Evolutionary conservation across 306 rosid species (phyloP), one percentile per base, ranked within the genome.

Genomic region (Senna tora): DNA sequence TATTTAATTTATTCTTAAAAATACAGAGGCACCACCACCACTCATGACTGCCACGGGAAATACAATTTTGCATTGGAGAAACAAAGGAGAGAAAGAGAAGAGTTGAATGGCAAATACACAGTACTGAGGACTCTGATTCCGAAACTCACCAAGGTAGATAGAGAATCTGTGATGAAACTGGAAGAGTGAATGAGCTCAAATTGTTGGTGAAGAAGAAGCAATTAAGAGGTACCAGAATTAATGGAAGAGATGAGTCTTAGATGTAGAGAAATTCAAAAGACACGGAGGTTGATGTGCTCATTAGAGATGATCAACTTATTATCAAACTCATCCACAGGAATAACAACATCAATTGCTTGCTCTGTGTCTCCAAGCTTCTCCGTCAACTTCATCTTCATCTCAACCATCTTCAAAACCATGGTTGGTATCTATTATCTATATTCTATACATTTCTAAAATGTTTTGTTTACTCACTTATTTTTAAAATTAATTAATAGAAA

Each of bases 371-470:
- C 49, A 87, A 79, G 74, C 85, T 87, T 66, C 86, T 94, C 7
- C 95, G 91, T 56, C 91, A 94, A 55, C 92, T 94, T 67, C 95
- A 85, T 77, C 84, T 94, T 20, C 96, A 94, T 78, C 95, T 94
- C 54, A 91, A 86, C 66, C 95, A 94, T 84, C 99, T 88, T 91
- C 93, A 94, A 89, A 59, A 87, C 91, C 84, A 94, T 91, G 96
- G 99, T 36, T 25, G 30, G 39, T 4, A 36, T 36, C 39, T 36
- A 36, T 36, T 36, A 4, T 4, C 39, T 36, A 4, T 36, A 36
- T 0, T 4, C 39, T 36, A 4, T 36, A 36, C 6, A 4, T 1
- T 36, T 36, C 5, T 36, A 36, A 36, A 4, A 2, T 36, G 39
- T 7, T n/a, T n/a, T n/a, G 5, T 36, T 36, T 36, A 25, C 30